Percentiles rank a stretch among this genome's conserved stretches.
phyloP scores from a whole-genome alignment of 2,329 filamentous ascomycete species.

The Phialophora verrucosa region DNA sequence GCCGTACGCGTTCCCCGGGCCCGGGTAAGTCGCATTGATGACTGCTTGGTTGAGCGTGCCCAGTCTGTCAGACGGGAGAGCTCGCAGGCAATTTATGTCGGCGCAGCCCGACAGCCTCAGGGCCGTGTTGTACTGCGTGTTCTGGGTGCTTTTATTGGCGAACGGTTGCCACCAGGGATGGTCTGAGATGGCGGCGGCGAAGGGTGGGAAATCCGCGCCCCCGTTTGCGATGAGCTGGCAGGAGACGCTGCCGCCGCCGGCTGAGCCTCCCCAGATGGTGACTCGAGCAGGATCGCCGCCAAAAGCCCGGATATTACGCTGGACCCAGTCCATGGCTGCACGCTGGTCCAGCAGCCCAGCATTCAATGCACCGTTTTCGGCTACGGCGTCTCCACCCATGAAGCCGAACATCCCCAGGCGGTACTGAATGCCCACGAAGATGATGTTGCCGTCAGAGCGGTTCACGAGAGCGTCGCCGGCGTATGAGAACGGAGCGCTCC shows the following conservation, averaged over 20 bases:
- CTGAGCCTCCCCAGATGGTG: slow-evolving; percentile 45
- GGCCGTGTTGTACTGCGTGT: slow-evolving; percentile 50
- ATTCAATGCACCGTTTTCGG: slow-evolving; percentile 36
- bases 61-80: slow-evolving; percentile 11
- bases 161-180: slow-evolving; percentile 47
- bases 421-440: slow-evolving; percentile 81
- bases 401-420: slow-evolving; percentile 77
- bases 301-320: slow-evolving; percentile 46
- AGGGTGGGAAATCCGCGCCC: slow-evolving; percentile 47
- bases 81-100: slow-evolving; percentile 24
- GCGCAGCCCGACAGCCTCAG: slow-evolving; percentile 54
- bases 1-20: slow-evolving; percentile 21
- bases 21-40: slow-evolving; percentile 22
- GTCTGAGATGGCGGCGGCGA: slow-evolving; percentile 51
- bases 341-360: slow-evolving; percentile 49
- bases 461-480: slow-evolving; percentile 35
- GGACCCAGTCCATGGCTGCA: slow-evolving; percentile 47
- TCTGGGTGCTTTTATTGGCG: slow-evolving; percentile 41
- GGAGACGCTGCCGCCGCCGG: slow-evolving; percentile 23
- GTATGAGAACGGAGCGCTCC: slow-evolving; percentile 30
- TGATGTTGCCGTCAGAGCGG: slow-evolving; percentile 39
- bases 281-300: slow-evolving; percentile 47
- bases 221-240: slow-evolving; percentile 48
- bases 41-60: slow-evolving; percentile 24
- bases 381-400: slow-evolving; percentile 32